phyloP scores from a whole-genome alignment of 805 yeast species.

The Pichia nanzhaoensis region DNA sequence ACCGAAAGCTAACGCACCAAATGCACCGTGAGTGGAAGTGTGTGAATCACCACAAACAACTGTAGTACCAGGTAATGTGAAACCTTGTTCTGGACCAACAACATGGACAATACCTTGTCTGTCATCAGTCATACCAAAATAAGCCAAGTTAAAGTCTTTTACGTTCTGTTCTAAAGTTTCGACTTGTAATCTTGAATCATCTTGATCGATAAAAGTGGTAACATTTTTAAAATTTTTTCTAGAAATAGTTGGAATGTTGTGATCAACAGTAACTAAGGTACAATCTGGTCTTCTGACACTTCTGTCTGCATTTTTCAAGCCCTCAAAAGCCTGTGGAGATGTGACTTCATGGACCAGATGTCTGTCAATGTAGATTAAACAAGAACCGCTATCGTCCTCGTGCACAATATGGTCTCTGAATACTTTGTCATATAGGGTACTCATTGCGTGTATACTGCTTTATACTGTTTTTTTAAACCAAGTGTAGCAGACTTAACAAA shows the following conservation, averaged over 20 bases:
- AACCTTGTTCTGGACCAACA: slow-evolving; percentile 98
- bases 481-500: no score
- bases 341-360: slow-evolving; percentile 98
- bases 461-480: no score
- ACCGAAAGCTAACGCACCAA: slow-evolving; percentile 96
- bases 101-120: slow-evolving; percentile 98
- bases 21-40: slow-evolving; percentile 98
- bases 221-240: slow-evolving; percentile 69
- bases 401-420: slow-evolving; percentile 92
- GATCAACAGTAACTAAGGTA: slow-evolving; percentile 92
- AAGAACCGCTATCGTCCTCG: slow-evolving; percentile 81
- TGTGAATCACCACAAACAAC: slow-evolving; percentile 99
- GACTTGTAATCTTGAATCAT: slow-evolving; percentile 89
- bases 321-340: slow-evolving; percentile 98
- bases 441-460: slow-evolving; percentile 24
- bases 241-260: slow-evolving; percentile 94
- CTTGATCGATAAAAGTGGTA: slow-evolving; percentile 77
- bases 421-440: slow-evolving; percentile 91
- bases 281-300: slow-evolving; percentile 86
- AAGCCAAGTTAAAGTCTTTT: slow-evolving; percentile 80
- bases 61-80: slow-evolving; percentile 96
- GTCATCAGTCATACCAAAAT: slow-evolving; percentile 88
- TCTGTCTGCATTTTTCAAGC: slow-evolving; percentile 82
- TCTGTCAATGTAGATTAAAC: slow-evolving; percentile 86
- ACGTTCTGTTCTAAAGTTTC: slow-evolving; percentile 90